Base-by-base conservation (phyloP, 129 eudicot genomes). In the Glebionis coronaria region DNA sequence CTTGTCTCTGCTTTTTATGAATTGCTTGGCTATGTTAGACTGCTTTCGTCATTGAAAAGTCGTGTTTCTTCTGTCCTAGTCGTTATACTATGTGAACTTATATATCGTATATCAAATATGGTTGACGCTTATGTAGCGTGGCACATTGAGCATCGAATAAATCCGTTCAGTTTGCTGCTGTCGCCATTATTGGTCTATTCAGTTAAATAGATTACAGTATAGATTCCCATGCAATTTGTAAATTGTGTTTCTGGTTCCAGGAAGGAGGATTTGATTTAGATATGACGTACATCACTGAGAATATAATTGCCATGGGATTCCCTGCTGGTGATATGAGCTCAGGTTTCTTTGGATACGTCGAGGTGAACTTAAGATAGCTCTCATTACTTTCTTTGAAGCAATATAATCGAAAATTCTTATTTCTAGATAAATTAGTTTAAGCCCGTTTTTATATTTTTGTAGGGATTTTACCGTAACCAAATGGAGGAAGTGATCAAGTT, bases 281-380 rank as follows among this genome's bases (percentile, higher is more conserved):
- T 73, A 82, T 93, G 98, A 88, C 98, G 16, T 93, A 93, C 73
- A 88, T 93, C 71, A 93, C 98, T 0, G 98, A 93, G 82, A 93
- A 93, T 77, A 86, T 93, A 23, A 88, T 93, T 81, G 98, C 98
- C 31, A 93, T 93, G 98, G 98, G 98, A 67, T 93, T 93, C 71
- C 98, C 98, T 71, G 98, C 98, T 44, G 98, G 98, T 73, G 98
- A 93, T 69, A 84, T 86, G 95, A 93, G 98, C 80, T 93, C 98
- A 47, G 98, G 98, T 4, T 86, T 93, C 76, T 86, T 93, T 63
- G 95, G 98, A 46, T 93, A 91, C 69, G 82, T 91, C 61, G 97
- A 85, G 85, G 92, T 80, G 55, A 67, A 70, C 57, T 9, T 45
- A 25, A 25, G 46, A n/a, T 56, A 69, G 25, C 45, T 56, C 44